These are phyloP conservation scores for Talaromyces sp. DNA, from an alignment of 2,329 filamentous ascomycete species.

Conservation along the genomic window DNA sequence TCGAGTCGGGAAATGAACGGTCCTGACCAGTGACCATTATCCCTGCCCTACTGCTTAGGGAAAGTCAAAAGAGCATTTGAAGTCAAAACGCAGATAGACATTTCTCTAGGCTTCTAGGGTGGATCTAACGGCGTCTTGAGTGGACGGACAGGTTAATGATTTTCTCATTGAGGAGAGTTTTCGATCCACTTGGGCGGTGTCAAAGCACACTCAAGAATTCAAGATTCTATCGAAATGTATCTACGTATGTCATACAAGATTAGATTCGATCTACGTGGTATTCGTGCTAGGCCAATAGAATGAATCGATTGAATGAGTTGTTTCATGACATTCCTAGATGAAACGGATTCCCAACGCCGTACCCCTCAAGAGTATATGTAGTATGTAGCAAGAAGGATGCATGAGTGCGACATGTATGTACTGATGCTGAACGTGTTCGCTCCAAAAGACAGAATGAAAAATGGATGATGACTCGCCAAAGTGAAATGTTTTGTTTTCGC, in stretches of 20 bases:
- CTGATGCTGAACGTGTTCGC: background rate
- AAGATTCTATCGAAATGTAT: background rate
- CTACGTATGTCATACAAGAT: background rate
- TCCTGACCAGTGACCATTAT: no score
- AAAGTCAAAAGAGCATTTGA: background rate
- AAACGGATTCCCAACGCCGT: constrained; percentile 3
- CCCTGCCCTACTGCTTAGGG: no score
- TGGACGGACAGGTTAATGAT: background rate
- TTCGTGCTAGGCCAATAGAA: background rate
- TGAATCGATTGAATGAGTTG: background rate
- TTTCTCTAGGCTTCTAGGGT: background rate
- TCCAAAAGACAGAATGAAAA: background rate
- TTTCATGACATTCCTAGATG: constrained; percentile 1
- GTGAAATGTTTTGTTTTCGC: background rate
- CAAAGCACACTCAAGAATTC: background rate
- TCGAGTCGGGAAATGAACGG: no score
- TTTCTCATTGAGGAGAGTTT: background rate
- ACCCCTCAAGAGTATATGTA: background rate
- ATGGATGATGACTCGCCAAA: background rate
- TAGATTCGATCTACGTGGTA: background rate
- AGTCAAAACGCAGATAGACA: background rate
- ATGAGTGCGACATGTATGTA: background rate
- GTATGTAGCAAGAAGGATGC: background rate
- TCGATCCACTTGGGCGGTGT: background rate
- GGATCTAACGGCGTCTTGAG: background rate